Evolutionary conservation across 2,329 filamentous ascomycete species (phyloP), one percentile per base, ranked within the genome.

Genomic region (Aspergillus sp.): DNA sequence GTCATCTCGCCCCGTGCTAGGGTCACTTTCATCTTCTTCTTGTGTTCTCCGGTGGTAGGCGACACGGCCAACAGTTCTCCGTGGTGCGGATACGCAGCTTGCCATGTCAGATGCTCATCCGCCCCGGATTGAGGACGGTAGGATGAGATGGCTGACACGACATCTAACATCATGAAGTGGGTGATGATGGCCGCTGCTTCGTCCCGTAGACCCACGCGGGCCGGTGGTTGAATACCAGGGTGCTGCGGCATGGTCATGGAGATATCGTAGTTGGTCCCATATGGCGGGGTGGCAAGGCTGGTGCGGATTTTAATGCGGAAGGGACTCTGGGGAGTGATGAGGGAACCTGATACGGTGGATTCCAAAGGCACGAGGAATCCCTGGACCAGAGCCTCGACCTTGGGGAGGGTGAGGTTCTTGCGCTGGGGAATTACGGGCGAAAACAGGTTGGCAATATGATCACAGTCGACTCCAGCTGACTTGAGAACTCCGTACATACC

Each of bases 281-380:
- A 58, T 0, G 60, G 61, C 7, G 62, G 60, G 2, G 59, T 50
- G 5, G 55, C 57, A 10, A 67, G 46, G 30, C 62, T 67, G 13
- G 70, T 72, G 27, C 60, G 63, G 25, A 71, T 59, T 38, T 54
- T 63, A 33, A 75, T 63, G 20, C 56, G 65, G 48, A 74, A 65
- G 9, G 63, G 68, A 49, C 60, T 64, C 19, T 55, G 51, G n/a
- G 60, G 52, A 2, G 61, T 63, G 33, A 59, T 46, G 35, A 78
- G 59, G 1, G 59, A 57, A 7, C 69, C 62, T 1, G 61, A 64
- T 32, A 72, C 66, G 3, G 66, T 67, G 1, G 71, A 71, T 52
- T 76, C 71, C 2, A 76, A 60, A 7, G 68, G 67, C 4, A 62
- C 58, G 7, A 72, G 62, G 47, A 78, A 69, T 2, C 64, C 58